phyloP scores from a whole-genome alignment of 176 grass and related monocot species.

The Neostapfia colusana region DNA sequence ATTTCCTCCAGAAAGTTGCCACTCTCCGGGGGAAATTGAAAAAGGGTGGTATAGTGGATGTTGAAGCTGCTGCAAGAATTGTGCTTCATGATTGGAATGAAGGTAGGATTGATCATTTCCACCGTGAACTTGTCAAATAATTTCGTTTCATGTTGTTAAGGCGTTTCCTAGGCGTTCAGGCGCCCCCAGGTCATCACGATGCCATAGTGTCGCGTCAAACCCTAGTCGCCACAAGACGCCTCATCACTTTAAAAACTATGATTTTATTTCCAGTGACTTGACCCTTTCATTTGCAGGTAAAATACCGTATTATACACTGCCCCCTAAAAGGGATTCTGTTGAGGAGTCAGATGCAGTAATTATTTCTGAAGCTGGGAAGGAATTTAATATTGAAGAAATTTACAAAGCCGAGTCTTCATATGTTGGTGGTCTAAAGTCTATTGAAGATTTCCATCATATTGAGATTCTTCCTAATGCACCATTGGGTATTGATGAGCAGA shows the following conservation, averaged over 20 bases:
- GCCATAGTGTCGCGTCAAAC: too few relatives aligned
- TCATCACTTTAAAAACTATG: too few relatives aligned
- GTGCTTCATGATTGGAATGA: conserved; percentile 98
- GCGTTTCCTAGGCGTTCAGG: too few relatives aligned
- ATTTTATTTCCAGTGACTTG: not conserved
- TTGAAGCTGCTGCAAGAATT: conserved; percentile 87
- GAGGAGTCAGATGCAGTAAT: conserved; percentile 58
- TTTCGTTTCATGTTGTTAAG: not conserved
- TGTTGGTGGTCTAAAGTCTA: conserved; percentile 67
- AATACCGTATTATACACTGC: conserved; percentile 91
- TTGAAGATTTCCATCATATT: conserved; percentile 81
- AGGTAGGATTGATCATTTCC: conserved; percentile 47
- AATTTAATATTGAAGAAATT: conserved; percentile 83
- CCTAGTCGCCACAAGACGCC: too few relatives aligned
- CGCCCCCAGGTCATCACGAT: too few relatives aligned
- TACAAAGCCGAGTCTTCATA: conserved; percentile 80
- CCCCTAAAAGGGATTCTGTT: conserved; percentile 56
- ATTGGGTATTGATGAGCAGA: conserved; percentile 65
- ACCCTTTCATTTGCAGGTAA: conserved; percentile 55
- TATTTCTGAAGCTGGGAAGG: conserved; percentile 66
- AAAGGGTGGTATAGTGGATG: conserved; percentile 92
- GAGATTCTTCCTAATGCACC: conserved; percentile 77
- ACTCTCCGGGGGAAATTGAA: conserved; percentile 77
- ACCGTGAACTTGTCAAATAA: not conserved
- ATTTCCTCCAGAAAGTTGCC: conserved; percentile 90